Conservation (phyloP, 2,329 filamentous ascomycete species). For the Elsinoe perseae region DNA sequence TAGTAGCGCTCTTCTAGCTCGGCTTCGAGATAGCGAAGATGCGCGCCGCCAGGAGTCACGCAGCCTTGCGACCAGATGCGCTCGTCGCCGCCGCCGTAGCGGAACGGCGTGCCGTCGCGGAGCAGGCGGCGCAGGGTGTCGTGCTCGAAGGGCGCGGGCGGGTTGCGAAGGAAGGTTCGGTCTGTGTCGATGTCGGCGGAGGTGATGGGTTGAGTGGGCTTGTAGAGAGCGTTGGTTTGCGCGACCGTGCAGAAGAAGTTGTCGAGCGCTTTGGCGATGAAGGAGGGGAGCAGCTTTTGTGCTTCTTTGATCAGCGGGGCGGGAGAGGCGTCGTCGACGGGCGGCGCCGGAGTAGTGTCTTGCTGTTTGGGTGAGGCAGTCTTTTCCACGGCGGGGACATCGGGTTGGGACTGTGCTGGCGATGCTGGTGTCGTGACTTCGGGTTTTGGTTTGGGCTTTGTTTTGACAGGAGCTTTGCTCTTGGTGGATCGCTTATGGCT, state of each 20-base stretch:
- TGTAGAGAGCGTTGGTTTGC: slow-evolving; percentile 25
- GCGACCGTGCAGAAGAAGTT: slow-evolving; percentile 26
- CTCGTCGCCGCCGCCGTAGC: slow-evolving; percentile 36
- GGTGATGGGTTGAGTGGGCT: slow-evolving; percentile 22
- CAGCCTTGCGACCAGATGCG: slow-evolving; percentile 52
- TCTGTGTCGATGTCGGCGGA: slow-evolving; percentile 15
- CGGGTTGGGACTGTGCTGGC: slow-evolving; percentile 21
- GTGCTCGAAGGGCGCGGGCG: slow-evolving; percentile 28
- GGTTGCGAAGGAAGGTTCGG: slow-evolving; percentile 23
- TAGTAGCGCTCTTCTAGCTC: slow-evolving; percentile 66
- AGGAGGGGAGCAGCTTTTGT: slow-evolving; percentile 17
- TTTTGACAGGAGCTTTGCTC: slow-evolving; percentile 41
- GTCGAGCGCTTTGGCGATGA: slow-evolving; percentile 27
- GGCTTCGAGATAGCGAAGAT: slow-evolving; percentile 61
- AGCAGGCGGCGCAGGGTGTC: slow-evolving; percentile 40
- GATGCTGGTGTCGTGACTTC: slow-evolving; percentile 20
- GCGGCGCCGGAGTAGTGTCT: slow-evolving; percentile 2
- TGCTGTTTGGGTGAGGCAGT: slow-evolving; percentile 19
- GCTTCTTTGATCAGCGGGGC: slow-evolving; percentile 29
- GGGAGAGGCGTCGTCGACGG: slow-evolving; percentile 25
- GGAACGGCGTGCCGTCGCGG: slow-evolving; percentile 49
- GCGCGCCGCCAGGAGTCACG: slow-evolving; percentile 68
- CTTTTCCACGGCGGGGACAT: slow-evolving; percentile 18
- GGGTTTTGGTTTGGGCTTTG: slow-evolving; percentile 20
- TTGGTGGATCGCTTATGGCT: slow-evolving; percentile 81